Base-by-base conservation (phyloP, 2,329 filamentous ascomycete genomes). In the Paracoccidioides brasiliensis region DNA sequence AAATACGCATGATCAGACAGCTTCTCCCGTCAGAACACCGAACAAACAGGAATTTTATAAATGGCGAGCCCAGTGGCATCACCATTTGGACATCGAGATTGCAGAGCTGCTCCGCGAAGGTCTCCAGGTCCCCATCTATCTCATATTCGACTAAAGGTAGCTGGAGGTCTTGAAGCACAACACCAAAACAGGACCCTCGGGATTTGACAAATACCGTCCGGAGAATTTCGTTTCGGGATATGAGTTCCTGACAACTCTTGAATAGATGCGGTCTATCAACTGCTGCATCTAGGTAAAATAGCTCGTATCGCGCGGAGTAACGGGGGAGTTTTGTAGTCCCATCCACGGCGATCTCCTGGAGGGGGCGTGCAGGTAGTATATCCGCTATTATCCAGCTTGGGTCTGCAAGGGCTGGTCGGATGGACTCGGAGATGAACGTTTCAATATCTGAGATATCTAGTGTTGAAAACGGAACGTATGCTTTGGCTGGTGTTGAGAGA, bases 221-320 rank as follows among this genome's bases (percentile, higher is more conserved):
- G 5, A 84, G 70, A 33, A 83, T 79, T 62, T 83, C 80, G 63
- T 82, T 80, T 32, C 68, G 70, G 0, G 69, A 63, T 0, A 84
- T 75, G 5, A 84, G 73, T 15, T 79, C 58, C n/a, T 60, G 55
- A 51, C 63, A 65, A 32, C 57, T 55, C 15, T 68, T 58, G 50
- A 75, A 67, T 7, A 84, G 70, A 30, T 69, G 73, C 2, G 64
- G 58, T 7, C 66, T 63, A 58, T 84, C 72, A 14, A 83, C 68
- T 0, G 63, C 56, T 0, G 67, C 69, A 12, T 78, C 72, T 56
- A 84, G 77, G 63, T 81, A 78, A 63, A 84, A 77, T 41, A 82
- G 68, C 61, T 83, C 80, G 62, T 85, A 85, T 4, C 80, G 77
- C 0, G 78, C 68, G 0, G 81, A 84, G 66, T 78, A 82, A 3